Conservation (phyloP, 78 protist genomes). For the Pelomyxa schiedti region DNA sequence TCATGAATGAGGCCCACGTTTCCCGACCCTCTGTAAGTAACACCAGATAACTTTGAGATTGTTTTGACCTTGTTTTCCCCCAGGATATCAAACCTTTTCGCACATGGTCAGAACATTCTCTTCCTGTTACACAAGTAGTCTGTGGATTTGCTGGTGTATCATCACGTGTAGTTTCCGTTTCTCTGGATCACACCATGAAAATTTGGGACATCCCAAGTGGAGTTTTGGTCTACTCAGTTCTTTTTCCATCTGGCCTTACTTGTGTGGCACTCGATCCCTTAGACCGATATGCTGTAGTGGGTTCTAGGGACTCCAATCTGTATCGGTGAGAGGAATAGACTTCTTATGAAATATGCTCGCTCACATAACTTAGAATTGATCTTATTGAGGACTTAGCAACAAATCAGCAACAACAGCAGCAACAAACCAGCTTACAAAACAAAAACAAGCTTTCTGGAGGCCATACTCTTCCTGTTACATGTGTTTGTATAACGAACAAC, state of each 20-base stretch:
- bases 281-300: neutral
- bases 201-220: neutral
- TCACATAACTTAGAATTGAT: too few species aligned
- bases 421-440: too few species aligned
- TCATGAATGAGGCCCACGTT: too few species aligned
- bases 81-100: neutral
- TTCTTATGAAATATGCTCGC: too few species aligned
- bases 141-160: neutral
- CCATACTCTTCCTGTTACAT: too few species aligned
- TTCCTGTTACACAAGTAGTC: neutral
- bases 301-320: neutral
- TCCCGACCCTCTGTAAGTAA: too few species aligned
- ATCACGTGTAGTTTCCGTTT: neutral
- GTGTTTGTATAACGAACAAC: too few species aligned
- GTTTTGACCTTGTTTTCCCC: neutral
- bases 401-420: too few species aligned
- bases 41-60: neutral
- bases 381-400: too few species aligned
- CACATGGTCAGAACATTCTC: neutral
- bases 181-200: neutral
- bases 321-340: too few species aligned
- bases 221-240: neutral
- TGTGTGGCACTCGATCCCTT: neutral
- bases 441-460: too few species aligned
- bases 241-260: neutral